Base-by-base conservation (phyloP, 495 filamentous ascomycete species). In the Schizothecium vesticola region DNA sequence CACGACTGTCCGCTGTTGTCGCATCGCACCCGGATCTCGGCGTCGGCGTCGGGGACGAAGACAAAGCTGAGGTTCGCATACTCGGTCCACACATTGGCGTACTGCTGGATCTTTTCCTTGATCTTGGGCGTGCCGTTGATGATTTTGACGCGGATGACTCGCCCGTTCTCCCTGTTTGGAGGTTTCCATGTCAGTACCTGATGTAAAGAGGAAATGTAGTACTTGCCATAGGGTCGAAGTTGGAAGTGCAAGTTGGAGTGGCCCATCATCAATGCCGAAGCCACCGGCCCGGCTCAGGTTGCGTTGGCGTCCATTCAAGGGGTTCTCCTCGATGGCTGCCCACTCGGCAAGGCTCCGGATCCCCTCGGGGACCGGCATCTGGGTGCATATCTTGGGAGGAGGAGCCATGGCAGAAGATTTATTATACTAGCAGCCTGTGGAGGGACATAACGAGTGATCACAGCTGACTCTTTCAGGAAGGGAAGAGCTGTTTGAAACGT, bases 71-170 rank as follows among this genome's bases (percentile, higher is more conserved):
- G 26, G 59, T 62, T 67, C 58, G 65, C 65, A n/a, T 25, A 61
- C 28, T 67, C 5, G 19, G 26, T 55, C 65, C 65, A 67, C 58
- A 23, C 21, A 22, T 19, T 61, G 33, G 28, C 57, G 31, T 66
- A 66, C 64, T 66, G 51, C 64, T 51, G 55, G 56, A 66, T 66
- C 64, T 66, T 66, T 12, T 4, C 26, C 56, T 60, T 66, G 64
- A 66, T 57, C 26, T 66, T 59, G 23, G 55, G 13, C 12, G 64
- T 33, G 21, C 56, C 56, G 64, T 60, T 66, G 24, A 66, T 21
- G 56, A 66, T 66, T 29, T 66, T 66, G 64, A 66, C 64, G 26
- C 64, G 64, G 56, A 66, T 55, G 26, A 28, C 36, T 16, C 64
- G 64, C 56, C 64, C 64, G 36, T 59, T 66, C 21, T 22, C 29